These are phyloP conservation scores for Thecaphora thlaspeos DNA, from an alignment of 1,284 basidiomycete genomes.

Conservation along the genomic window DNA sequence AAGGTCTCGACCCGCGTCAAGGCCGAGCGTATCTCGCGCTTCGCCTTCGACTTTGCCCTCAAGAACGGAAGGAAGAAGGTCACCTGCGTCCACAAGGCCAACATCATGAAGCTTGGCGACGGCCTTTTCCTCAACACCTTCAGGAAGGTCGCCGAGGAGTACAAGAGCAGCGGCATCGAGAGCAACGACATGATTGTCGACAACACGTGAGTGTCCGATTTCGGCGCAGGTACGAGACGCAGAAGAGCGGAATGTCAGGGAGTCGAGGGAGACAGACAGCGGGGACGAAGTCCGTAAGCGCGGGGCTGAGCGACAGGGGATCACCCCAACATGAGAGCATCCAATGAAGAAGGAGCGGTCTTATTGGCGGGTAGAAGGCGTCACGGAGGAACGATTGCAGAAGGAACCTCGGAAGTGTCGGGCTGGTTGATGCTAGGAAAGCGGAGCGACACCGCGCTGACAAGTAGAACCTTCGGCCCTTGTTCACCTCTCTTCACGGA, in stretches of 20 bases:
- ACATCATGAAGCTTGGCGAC: conserved; percentile 99
- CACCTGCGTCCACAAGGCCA: conserved; percentile 99
- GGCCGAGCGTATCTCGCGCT: conserved; percentile 93
- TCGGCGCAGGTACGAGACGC: too few species aligned
- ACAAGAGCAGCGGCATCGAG: conserved; percentile 86
- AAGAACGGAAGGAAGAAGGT: conserved; percentile 99
- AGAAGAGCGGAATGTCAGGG: too few species aligned
- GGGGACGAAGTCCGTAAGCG: too few species aligned
- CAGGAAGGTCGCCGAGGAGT: conserved; percentile 87
- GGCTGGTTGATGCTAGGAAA: too few species aligned
- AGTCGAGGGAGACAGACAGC: too few species aligned
- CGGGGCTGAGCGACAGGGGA: too few species aligned
- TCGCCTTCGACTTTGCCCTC: conserved; percentile 98
- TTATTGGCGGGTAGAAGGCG: too few species aligned
- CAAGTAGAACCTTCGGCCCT: neutral
- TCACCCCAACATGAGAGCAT: too few species aligned
- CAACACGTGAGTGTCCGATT: conserved; percentile 71
- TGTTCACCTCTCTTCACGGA: neutral
- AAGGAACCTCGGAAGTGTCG: too few species aligned
- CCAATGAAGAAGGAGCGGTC: too few species aligned
- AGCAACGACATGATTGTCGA: conserved; percentile 99
- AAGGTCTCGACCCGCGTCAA: conserved; percentile 96
- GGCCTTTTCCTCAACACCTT: conserved; percentile 99
- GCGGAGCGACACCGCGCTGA: too few species aligned
- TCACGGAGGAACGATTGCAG: too few species aligned